Evolutionary conservation across 768 basidiomycete genomes (phyloP), one percentile per base, ranked within the genome.

Genomic region (Cystofilobasidium bisporidii): DNA sequence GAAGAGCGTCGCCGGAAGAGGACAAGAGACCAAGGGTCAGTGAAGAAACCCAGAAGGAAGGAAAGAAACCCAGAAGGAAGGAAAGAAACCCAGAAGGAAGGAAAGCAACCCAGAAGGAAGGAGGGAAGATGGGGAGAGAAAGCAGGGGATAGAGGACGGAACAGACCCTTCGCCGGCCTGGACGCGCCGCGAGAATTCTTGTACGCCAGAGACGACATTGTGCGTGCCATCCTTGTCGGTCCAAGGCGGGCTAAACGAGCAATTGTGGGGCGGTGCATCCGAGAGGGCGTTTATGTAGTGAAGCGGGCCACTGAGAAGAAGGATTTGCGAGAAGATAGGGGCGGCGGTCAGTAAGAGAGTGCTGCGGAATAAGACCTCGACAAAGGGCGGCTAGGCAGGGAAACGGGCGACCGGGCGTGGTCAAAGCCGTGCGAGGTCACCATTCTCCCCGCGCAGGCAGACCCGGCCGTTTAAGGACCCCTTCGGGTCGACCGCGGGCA

Each of bases 141-240:
- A n/a, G n/a, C n/a, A n/a, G n/a, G n/a, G n/a, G n/a, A n/a, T n/a
- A n/a, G n/a, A n/a, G n/a, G n/a, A n/a, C n/a, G n/a, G n/a, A n/a
- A n/a, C 72, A 40, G 36, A 73, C 75, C 60, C 75, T 71, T 74
- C 67, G 5, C 72, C 74, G 63, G 77, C 70, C 72, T 70, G 83
- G 26, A 91, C 75, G 40, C 86, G 80, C 61, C 66, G 66, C 0
- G 89, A 89, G 41, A 85, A 85, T 73, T 98, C 96, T 65, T 84
- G 79, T 40, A 93, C 83, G 0, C 81, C 91, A 18, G 83, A 85
- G 32, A 96, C 80, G 6, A 96, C 85, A 72, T 96, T 94, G 22
- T 77, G 41, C 73, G 77, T 33, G 72, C 73, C 12, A 85, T n/a
- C n/a, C n/a, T n/a, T n/a, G n/a, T 87, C 6, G 78, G 81, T 87